phyloP scores from a whole-genome alignment of 2,329 filamentous ascomycete species.

The Didymella pinodella region DNA sequence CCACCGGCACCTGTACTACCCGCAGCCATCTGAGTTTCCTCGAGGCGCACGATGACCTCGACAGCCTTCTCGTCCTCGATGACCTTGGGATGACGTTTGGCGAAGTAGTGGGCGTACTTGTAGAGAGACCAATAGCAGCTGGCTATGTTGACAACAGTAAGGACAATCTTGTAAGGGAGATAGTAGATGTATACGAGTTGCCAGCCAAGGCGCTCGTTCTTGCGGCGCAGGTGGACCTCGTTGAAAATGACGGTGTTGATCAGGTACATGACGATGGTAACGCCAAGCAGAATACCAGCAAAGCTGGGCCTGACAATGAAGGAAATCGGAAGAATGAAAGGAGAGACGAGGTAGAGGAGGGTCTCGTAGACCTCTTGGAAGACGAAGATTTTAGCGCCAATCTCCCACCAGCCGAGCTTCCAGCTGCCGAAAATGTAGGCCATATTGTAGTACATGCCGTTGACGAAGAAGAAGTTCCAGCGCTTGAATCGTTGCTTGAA shows the following conservation, averaged over 20 bases:
- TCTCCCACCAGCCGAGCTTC: constrained; percentile 59
- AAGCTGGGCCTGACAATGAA: constrained; percentile 55
- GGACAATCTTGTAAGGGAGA: constrained; percentile 55
- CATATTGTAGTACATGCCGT: constrained; percentile 59
- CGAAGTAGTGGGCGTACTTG: constrained; percentile 58
- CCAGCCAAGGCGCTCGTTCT: constrained; percentile 55
- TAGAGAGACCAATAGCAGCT: constrained; percentile 51
- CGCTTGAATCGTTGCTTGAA: constrained; percentile 60
- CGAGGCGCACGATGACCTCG: constrained; percentile 38
- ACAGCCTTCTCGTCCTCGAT: constrained; percentile 57
- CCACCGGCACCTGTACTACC: constrained; percentile 15
- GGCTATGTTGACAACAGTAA: constrained; percentile 56
- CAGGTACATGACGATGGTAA: constrained; percentile 55
- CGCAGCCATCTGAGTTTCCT: constrained; percentile 25
- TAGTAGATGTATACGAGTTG: constrained; percentile 54
- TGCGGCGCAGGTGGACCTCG: constrained; percentile 56
- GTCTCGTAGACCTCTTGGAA: constrained; percentile 60
- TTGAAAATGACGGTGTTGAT: constrained; percentile 59
- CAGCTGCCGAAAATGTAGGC: constrained; percentile 57
- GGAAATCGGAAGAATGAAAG: constrained; percentile 57
- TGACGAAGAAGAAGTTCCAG: constrained; percentile 63
- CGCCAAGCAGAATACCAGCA: constrained; percentile 49
- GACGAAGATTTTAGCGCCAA: constrained; percentile 61
- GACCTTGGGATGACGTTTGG: constrained; percentile 58
- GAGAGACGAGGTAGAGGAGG: constrained; percentile 56